A percentile compares a stretch with the other conserved stretches of the same genome.
phyloP scores from a whole-genome alignment of 2,329 filamentous ascomycete species.

The Didymella pinodella region DNA sequence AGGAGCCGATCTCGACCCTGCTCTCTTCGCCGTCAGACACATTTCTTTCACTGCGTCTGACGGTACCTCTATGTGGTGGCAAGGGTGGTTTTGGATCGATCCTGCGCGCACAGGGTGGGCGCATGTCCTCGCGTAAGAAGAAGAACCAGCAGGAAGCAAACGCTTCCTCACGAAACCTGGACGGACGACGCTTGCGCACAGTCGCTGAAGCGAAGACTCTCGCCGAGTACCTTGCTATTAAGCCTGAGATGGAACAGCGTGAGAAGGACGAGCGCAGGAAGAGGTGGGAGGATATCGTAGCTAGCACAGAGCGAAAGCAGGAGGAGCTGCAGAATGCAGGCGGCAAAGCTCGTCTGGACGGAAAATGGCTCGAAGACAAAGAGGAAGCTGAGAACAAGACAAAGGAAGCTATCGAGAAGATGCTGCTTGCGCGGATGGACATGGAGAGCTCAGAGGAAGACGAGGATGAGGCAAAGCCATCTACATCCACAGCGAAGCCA shows the following conservation, averaged over 20 bases:
- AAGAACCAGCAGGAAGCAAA: slow-evolving; percentile 82
- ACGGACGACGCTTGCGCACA: slow-evolving; percentile 87
- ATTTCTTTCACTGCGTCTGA: slow-evolving; percentile 83
- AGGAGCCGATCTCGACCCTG: slow-evolving; percentile 66
- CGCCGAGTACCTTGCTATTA: slow-evolving; percentile 92
- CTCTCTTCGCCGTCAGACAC: slow-evolving; percentile 66
- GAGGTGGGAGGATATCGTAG: slow-evolving; percentile 88
- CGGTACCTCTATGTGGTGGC: slow-evolving; percentile 82
- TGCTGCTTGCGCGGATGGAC: slow-evolving; percentile 55
- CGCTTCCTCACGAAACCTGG: slow-evolving; percentile 90
- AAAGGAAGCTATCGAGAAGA: slow-evolving; percentile 72
- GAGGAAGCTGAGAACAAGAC: slow-evolving; percentile 89
- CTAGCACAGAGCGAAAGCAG: slow-evolving; percentile 81
- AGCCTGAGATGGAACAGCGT: slow-evolving; percentile 95
- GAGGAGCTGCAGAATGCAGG: slow-evolving; percentile 81
- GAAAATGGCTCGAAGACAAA: slow-evolving; percentile 94
- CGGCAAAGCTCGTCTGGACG: slow-evolving; percentile 72
- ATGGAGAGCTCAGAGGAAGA: slow-evolving; percentile 51
- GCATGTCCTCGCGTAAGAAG: slow-evolving; percentile 97
- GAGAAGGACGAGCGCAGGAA: slow-evolving; percentile 86
- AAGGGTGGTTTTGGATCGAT: slow-evolving; percentile 99
- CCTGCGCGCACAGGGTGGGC: slow-evolving; percentile 92
- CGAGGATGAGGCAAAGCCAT: slow-evolving; percentile 39
- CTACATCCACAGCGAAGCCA: slow-evolving; percentile 38
- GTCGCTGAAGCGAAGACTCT: slow-evolving; percentile 95